These are phyloP conservation scores for Calonectria montana DNA, from an alignment of 2,329 filamentous ascomycete genomes.

Conservation along the genomic window DNA sequence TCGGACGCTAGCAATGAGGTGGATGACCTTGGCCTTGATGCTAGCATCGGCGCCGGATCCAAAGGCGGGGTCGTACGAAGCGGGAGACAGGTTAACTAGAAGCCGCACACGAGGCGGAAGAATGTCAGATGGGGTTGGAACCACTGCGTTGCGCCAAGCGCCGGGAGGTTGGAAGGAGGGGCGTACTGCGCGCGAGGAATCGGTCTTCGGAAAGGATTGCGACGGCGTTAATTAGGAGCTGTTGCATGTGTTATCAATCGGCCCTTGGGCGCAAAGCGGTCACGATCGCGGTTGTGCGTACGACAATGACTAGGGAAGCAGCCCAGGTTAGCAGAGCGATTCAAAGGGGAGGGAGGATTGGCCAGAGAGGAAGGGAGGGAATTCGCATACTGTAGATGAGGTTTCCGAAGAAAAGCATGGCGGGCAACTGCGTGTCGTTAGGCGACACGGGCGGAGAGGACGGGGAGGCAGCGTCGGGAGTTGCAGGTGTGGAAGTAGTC, in stretches of 20 bases:
- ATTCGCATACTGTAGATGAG: conserved; percentile 70
- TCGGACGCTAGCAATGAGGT: conserved; percentile 89
- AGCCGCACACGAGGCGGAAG: background rate
- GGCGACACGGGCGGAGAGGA: background rate
- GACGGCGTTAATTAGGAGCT: conserved; percentile 90
- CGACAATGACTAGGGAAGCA: conserved; percentile 64
- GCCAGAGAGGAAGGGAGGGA: background rate
- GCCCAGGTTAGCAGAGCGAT: conserved; percentile 26
- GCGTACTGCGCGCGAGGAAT: conserved; percentile 78
- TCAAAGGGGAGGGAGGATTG: background rate
- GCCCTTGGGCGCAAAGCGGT: background rate
- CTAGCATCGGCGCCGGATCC: conserved; percentile 79
- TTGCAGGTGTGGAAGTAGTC: conserved; percentile 20
- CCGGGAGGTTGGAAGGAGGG: background rate
- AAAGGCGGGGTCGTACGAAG: conserved; percentile 80
- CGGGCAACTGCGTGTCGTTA: conserved; percentile 29
- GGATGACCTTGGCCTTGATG: conserved; percentile 87
- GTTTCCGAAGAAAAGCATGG: conserved; percentile 77
- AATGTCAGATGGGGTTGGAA: conserved; percentile 22
- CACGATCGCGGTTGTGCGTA: conserved; percentile 48
- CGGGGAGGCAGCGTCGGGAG: conserved; percentile 3
- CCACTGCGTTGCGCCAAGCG: background rate
- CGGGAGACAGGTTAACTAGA: conserved; percentile 78
- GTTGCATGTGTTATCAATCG: background rate
- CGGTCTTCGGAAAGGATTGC: conserved; percentile 95